Conservation (phyloP, 2,329 filamentous ascomycete species). For the Fusarium chaquense region DNA sequence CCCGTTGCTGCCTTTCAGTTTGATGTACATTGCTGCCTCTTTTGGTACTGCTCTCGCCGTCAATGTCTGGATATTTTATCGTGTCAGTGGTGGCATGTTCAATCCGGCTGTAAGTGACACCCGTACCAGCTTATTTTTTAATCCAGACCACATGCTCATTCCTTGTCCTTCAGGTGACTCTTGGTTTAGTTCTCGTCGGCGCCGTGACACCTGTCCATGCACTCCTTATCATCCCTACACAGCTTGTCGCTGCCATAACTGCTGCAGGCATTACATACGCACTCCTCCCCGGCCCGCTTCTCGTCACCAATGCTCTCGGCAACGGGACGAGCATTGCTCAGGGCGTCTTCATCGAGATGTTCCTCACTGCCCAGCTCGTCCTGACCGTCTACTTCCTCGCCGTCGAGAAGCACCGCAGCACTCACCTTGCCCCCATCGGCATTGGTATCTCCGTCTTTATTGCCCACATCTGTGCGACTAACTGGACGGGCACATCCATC, state of each 20-base stretch:
- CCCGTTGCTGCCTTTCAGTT: slow-evolving; percentile 50
- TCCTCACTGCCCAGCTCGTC: slow-evolving; percentile 72
- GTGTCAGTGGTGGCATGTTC: slow-evolving; percentile 65
- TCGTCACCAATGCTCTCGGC: slow-evolving; percentile 67
- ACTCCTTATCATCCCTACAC: slow-evolving; percentile 64
- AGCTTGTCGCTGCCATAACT: slow-evolving; percentile 69
- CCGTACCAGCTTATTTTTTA: neutral
- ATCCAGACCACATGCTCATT: slow-evolving; percentile 6
- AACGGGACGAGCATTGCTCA: slow-evolving; percentile 64
- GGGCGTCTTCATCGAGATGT: slow-evolving; percentile 75
- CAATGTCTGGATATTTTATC: slow-evolving; percentile 69
- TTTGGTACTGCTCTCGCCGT: slow-evolving; percentile 65
- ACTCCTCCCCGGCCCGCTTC: slow-evolving; percentile 68
- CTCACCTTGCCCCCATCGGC: slow-evolving; percentile 76
- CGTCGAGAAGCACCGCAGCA: slow-evolving; percentile 79
- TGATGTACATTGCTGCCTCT: slow-evolving; percentile 63
- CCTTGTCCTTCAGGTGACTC: slow-evolving; percentile 57
- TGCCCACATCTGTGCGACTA: slow-evolving; percentile 59
- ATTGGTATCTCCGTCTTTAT: slow-evolving; percentile 80
- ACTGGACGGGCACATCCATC: slow-evolving; percentile 62
- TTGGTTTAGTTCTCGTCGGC: slow-evolving; percentile 70
- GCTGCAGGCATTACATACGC: slow-evolving; percentile 68
- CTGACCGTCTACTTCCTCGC: slow-evolving; percentile 77
- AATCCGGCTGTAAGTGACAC: slow-evolving; percentile 61
- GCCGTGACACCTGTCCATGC: slow-evolving; percentile 66